Conservation (phyloP, 164 flowering plant species). For the Warburgia ugandensis region DNA sequence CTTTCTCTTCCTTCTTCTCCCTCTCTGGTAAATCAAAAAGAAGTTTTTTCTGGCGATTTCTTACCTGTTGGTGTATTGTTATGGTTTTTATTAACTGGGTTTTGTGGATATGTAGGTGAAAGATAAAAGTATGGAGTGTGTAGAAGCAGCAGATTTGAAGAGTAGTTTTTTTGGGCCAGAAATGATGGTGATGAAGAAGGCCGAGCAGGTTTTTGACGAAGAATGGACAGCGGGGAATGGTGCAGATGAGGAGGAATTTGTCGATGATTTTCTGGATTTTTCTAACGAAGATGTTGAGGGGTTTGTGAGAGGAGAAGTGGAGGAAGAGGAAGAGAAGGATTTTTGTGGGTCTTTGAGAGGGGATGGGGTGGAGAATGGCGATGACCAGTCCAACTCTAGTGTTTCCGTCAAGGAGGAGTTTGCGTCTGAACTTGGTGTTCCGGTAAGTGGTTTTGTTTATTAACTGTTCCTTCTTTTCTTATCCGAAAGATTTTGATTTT, state of each 20-base stretch:
- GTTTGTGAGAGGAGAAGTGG: no score
- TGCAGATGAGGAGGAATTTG: conserved; percentile 41
- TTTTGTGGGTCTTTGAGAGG: no score
- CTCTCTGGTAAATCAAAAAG: conserved; percentile 4
- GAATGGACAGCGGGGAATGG: conserved; percentile 15
- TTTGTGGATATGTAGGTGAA: conserved; percentile 1
- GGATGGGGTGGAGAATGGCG: conserved; percentile 23
- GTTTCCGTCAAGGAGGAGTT: conserved; percentile 16
- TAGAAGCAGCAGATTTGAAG: conserved; percentile 47
- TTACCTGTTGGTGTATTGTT: not conserved
- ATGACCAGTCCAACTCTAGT: conserved; percentile 22
- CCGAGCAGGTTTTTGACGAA: conserved; percentile 22
- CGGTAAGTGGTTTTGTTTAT: conserved; percentile 30
- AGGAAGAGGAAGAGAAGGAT: conserved; percentile 28
- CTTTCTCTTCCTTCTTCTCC: not conserved
- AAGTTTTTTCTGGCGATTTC: not conserved
- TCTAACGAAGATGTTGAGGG: conserved; percentile 33
- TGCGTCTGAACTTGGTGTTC: conserved; percentile 38
- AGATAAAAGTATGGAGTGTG: conserved; percentile 36
- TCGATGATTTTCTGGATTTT: conserved; percentile 57
- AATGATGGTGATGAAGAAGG: conserved; percentile 20
- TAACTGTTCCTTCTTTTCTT: not conserved
- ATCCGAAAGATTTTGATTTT: not conserved
- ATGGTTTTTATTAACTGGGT: no score
- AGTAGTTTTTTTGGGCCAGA: no score